Base-by-base conservation (phyloP, 2,329 filamentous ascomycete species). In the Volutella citrinella region DNA sequence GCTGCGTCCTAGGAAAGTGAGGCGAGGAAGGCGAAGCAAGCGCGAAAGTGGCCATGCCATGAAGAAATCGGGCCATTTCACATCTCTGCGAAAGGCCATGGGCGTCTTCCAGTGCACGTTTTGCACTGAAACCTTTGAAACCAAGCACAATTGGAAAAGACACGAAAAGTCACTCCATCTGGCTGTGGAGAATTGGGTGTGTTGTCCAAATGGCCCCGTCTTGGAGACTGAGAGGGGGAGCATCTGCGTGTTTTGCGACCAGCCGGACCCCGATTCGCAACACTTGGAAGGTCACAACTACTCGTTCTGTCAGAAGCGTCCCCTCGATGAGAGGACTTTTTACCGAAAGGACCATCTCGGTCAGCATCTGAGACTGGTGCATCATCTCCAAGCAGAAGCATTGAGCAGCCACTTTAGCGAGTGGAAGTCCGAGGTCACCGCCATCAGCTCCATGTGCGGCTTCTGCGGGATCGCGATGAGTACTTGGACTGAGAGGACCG, bases 71-170 rank as follows among this genome's bases (percentile, higher is more conserved):
- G n/a, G n/a, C n/a, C n/a, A n/a, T n/a, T n/a, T n/a, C n/a, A n/a
- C n/a, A n/a, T n/a, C n/a, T n/a, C n/a, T n/a, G n/a, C n/a, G n/a
- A n/a, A n/a, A n/a, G n/a, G n/a, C n/a, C n/a, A n/a, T n/a, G n/a
- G n/a, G n/a, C n/a, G n/a, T 74, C 4, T 80, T 74, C 57, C 78
- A 82, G 56, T 83, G 79, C 56, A 83, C 79, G 42, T 83, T 83
- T 65, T 83, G 79, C 56, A 82, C 79, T 7, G 78, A 82, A 45
- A 80, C 76, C 0, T 83, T 82, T 58, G 68, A 78, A 45, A 82
- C 78, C 5, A 83, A 83, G 54, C 77, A 83, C 49, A 79, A 83
- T 57, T 83, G 79, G 79, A 78, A 82, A 49, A 67, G 82, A 38
- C 82, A 87, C 54, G 82, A 87, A 51, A 82, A 82, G 46, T 81